These are phyloP conservation scores for Fraxinus platypoda DNA, from an alignment of 305 asterid genomes.

Conservation along the genomic window DNA sequence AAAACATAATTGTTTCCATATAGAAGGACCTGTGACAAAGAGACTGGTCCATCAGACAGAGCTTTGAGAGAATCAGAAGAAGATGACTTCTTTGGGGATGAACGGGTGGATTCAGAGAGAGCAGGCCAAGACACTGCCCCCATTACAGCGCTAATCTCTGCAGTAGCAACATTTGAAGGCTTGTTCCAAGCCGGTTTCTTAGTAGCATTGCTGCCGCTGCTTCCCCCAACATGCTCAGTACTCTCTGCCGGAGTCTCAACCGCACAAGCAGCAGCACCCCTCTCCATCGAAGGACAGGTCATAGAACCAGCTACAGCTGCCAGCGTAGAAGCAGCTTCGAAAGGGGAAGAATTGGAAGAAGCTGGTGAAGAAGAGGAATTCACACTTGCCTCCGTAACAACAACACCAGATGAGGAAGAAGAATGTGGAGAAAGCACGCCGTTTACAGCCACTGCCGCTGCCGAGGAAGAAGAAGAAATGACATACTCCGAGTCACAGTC, in stretches of 20 bases:
- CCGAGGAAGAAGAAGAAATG: conserved; percentile 9
- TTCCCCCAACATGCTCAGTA: conserved; percentile 34
- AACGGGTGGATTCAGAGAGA: conserved; percentile 64
- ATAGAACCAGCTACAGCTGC: background rate
- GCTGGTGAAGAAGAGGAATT: conserved; percentile 23
- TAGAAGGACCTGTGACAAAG: conserved; percentile 47
- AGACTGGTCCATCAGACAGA: conserved; percentile 32
- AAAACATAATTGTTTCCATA: background rate
- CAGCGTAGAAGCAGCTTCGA: conserved; percentile 15
- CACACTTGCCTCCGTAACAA: conserved; percentile 28
- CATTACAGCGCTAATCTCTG: conserved; percentile 55
- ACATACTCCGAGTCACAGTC: conserved; percentile 23
- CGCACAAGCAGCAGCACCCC: conserved; percentile 21
- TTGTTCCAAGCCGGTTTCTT: conserved; percentile 73
- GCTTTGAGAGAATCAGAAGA: conserved; percentile 43
- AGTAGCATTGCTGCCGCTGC: conserved; percentile 28
- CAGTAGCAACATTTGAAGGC: conserved; percentile 44
- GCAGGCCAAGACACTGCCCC: conserved; percentile 81
- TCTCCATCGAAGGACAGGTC: conserved; percentile 20
- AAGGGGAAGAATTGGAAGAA: conserved; percentile 40
- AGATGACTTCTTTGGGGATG: conserved; percentile 51
- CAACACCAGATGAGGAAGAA: conserved; percentile 25
- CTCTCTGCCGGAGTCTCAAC: conserved; percentile 41
- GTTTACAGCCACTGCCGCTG: background rate
- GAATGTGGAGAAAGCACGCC: conserved; percentile 23